phyloP scores from a whole-genome alignment of 306 rosid genomes.

The Vicia villosa region DNA sequence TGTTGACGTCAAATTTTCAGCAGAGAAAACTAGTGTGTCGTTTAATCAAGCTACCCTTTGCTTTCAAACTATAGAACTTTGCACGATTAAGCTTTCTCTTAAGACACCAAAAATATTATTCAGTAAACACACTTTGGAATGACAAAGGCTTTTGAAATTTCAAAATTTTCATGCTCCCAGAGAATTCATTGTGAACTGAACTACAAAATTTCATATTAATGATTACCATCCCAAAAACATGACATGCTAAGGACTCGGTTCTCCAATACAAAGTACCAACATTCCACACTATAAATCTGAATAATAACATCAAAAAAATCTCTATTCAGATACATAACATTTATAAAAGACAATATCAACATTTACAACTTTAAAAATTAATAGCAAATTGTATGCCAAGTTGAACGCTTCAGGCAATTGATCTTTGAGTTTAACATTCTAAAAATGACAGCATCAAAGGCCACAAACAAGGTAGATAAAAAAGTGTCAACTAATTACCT shows the following conservation, averaged over 20 bases:
- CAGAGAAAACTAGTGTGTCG: neutral
- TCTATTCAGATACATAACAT: slow-evolving; percentile 16
- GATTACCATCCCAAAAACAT: slow-evolving; percentile 29
- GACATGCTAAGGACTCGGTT: slow-evolving; percentile 14
- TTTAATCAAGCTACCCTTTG: slow-evolving; percentile 17
- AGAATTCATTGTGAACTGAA: slow-evolving; percentile 10
- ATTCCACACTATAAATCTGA: neutral
- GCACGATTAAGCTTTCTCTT: neutral
- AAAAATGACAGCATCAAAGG: slow-evolving; percentile 10
- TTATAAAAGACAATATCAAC: neutral
- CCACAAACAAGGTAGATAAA: slow-evolving; percentile 2
- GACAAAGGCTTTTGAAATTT: slow-evolving; percentile 15
- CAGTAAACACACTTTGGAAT: slow-evolving; percentile 18
- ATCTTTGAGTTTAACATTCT: slow-evolving; percentile 15
- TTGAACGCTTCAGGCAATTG: neutral
- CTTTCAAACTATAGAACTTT: slow-evolving; percentile 24
- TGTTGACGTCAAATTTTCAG: slow-evolving; percentile 7
- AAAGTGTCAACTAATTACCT: slow-evolving; percentile 53
- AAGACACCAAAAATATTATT: slow-evolving; percentile 3
- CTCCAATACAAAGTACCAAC: slow-evolving; percentile 4
- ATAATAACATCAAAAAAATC: slow-evolving; percentile 11
- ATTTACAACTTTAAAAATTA: slow-evolving; percentile 12
- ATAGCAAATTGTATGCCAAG: slow-evolving; percentile 18
- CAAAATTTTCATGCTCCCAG: slow-evolving; percentile 6
- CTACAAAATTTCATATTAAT: neutral